Base-by-base conservation (phyloP, 345 rosid species). In the Laguncularia racemosa region DNA sequence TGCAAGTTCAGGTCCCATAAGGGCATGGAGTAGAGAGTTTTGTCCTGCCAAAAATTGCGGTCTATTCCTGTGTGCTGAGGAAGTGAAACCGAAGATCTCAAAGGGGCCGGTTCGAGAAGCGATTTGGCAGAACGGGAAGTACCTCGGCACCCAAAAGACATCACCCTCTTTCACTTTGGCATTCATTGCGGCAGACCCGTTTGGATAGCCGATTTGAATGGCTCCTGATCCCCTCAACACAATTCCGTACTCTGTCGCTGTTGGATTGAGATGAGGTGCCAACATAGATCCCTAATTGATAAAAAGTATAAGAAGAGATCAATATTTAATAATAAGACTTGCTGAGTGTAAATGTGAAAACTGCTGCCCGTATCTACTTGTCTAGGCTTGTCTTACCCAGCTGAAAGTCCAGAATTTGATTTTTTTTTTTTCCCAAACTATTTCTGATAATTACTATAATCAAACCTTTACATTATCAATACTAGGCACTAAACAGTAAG, bases 201-300 rank as follows among this genome's bases (percentile, higher is more conserved):
- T 87, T 2, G 99, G 97, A 61, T 50, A 67, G 33, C 86, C 88
- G 1, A 87, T 73, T 63, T 89, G 85, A 12, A 93, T 74, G n/a
- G 76, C 76, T 6, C 95, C 99, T 0, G 69, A 57, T 47, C 99
- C 99, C 0, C 73, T 65, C 64, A 81, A 52, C 12, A 89, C 91
- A 1, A 89, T 58, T 7, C 95, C 97, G n/a, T 82, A 93, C 38
- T 93, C 96, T 0, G 95, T 87, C 0, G 97, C 95, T 4, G 69
- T 78, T 14, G 97, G 95, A 65, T 93, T 93, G 73, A 87, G 74
- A 59, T 93, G 97, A 0, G 97, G 99, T n/a, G 95, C 92, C 95
- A 93, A 62, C 99, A 93, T 89, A 19, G 97, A 78, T 60, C 99
- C 99, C 95, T 84, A 67, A 13, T 26, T 44, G 0, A 15, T 45